These are phyloP conservation scores for Vararia minispora DNA, from an alignment of 768 basidiomycete species.

Conservation along the genomic window DNA sequence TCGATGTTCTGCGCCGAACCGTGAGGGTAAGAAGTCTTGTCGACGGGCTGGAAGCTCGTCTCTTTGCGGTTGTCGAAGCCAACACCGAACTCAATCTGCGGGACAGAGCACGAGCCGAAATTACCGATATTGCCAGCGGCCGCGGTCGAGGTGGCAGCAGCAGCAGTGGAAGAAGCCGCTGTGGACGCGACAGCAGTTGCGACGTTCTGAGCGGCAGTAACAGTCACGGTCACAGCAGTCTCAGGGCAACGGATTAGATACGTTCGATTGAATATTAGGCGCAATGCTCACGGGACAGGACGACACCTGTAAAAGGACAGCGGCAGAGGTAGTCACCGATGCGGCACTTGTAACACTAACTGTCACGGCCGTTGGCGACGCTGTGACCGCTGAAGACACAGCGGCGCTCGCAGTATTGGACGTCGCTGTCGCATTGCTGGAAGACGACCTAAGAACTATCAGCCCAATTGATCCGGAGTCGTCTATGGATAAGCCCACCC, in stretches of 20 bases:
- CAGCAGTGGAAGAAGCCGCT: constrained; percentile 6
- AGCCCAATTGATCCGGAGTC: too few species aligned
- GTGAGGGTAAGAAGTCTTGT: constrained; percentile 34
- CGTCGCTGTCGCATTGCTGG: too few species aligned
- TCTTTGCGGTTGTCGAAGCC: constrained; percentile 45
- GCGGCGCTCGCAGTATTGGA: background rate
- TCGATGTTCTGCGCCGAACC: constrained; percentile 49
- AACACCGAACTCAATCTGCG: constrained; percentile 42
- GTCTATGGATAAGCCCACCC: too few species aligned
- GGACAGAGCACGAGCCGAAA: constrained; percentile 41
- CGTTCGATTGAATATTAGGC: too few species aligned
- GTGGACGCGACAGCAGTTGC: constrained; percentile 13
- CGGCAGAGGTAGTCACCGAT: constrained; percentile 37
- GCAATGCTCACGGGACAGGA: too few species aligned
- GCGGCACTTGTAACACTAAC: background rate
- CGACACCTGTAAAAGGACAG: too few species aligned
- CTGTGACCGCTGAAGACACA: background rate
- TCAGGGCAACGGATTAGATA: too few species aligned
- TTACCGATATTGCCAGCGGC: background rate
- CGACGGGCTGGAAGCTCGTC: constrained; percentile 41
- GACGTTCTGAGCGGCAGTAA: constrained; percentile 9
- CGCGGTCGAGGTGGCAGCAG: constrained; percentile 6
- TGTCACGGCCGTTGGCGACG: background rate
- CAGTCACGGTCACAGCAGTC: background rate
- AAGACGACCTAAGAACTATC: too few species aligned